These are phyloP conservation scores for Rhizopogon vinicolor DNA, from an alignment of 768 basidiomycete genomes.

Conservation along the genomic window DNA sequence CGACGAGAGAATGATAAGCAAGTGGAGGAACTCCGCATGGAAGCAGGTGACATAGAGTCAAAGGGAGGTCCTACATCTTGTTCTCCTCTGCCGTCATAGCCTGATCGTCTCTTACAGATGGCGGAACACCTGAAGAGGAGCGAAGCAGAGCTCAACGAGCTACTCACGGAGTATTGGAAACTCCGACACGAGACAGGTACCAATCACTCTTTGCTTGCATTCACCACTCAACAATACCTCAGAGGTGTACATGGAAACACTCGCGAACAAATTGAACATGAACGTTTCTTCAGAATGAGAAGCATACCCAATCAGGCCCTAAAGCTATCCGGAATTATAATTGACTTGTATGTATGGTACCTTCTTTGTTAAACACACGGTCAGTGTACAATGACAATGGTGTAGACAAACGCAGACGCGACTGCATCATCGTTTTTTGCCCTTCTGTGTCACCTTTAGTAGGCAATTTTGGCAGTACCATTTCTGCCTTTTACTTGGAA, in stretches of 20 bases:
- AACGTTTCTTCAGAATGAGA: conserved; percentile 27
- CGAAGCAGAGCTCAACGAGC: conserved; percentile 74
- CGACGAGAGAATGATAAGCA: conserved; percentile 75
- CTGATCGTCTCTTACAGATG: conserved; percentile 45
- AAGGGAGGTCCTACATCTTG: conserved; percentile 38
- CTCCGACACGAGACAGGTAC: conserved; percentile 73
- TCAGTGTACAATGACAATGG: background rate
- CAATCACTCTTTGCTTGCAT: conserved; percentile 5
- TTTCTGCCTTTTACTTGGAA: conserved; percentile 50
- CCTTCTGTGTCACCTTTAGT: conserved; percentile 29
- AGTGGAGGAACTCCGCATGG: conserved; percentile 67
- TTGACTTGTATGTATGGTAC: background rate
- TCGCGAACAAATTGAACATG: conserved; percentile 78
- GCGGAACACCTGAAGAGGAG: conserved; percentile 68
- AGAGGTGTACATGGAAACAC: conserved; percentile 87
- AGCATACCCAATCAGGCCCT: background rate
- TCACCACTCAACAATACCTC: conserved; percentile 2
- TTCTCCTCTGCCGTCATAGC: background rate
- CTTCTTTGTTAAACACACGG: background rate
- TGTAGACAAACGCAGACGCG: background rate
- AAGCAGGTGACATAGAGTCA: conserved; percentile 63
- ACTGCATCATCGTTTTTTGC: conserved; percentile 23
- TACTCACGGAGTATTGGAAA: conserved; percentile 81
- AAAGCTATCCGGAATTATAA: background rate
- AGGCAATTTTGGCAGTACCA: conserved; percentile 75